Percentiles rank a stretch among this genome's conserved stretches.
These are phyloP conservation scores for Neurospora tetraspora DNA, from an alignment of 495 filamentous ascomycete genomes.

Conservation along the genomic window DNA sequence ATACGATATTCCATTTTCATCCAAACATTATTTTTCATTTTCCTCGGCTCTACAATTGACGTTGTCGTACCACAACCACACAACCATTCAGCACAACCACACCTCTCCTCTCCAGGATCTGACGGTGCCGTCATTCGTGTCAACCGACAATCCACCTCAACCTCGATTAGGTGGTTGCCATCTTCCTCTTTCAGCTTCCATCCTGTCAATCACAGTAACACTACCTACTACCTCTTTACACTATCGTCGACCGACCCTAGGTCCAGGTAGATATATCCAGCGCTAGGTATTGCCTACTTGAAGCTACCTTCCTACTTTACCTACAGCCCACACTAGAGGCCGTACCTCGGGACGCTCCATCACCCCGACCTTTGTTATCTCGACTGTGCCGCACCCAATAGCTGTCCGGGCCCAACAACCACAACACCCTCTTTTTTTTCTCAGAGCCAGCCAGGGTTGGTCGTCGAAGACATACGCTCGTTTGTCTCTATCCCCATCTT, in stretches of 20 bases:
- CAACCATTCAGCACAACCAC: background rate
- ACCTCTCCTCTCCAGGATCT: background rate
- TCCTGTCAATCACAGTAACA: background rate
- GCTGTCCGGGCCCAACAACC: no score
- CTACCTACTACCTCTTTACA: background rate
- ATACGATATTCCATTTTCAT: background rate
- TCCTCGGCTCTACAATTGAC: background rate
- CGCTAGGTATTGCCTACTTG: background rate
- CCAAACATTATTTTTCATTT: background rate
- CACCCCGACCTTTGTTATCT: background rate
- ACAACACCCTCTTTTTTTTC: background rate
- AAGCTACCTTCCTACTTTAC: background rate
- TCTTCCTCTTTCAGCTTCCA: background rate
- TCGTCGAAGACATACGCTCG: background rate
- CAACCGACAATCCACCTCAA: background rate
- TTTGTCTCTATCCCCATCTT: background rate
- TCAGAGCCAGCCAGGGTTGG: background rate
- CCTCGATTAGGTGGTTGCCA: background rate
- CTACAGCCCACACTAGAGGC: background rate
- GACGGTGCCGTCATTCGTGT: background rate
- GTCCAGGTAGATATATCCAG: background rate
- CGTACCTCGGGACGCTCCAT: background rate
- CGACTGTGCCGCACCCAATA: background rate
- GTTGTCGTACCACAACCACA: background rate
- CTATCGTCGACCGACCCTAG: background rate